phyloP scores from a whole-genome alignment of 208 protist genomes.

The Naegleria lovaniensis region DNA sequence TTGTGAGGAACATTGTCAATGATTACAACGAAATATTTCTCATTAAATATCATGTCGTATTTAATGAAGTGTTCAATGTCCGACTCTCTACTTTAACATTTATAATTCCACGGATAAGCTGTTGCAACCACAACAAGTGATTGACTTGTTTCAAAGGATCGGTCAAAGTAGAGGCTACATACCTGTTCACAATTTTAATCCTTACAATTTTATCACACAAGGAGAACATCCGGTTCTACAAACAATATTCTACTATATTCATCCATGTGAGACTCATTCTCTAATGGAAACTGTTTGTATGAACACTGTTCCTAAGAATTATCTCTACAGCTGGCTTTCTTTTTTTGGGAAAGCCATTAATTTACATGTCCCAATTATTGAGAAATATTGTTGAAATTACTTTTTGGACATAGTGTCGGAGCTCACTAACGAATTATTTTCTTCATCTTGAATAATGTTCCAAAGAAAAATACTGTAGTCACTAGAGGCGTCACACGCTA shows the following conservation, averaged over 20 bases:
- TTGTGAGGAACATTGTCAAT: too few species aligned
- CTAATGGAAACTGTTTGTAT: background rate
- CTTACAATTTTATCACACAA: slow-evolving; percentile 5
- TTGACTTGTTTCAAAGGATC: background rate
- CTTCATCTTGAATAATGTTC: slow-evolving; percentile 9
- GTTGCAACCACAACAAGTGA: background rate
- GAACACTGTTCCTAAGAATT: background rate
- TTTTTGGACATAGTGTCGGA: background rate
- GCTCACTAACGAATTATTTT: background rate
- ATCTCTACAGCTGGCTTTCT: background rate
- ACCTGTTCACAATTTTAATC: background rate
- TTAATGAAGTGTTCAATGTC: background rate
- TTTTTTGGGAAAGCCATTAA: background rate
- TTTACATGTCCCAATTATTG: background rate
- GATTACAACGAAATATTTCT: background rate
- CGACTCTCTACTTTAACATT: background rate
- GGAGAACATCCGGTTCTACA: background rate
- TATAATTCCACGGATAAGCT: background rate
- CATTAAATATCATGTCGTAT: background rate
- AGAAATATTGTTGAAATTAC: background rate
- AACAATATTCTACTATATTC: slow-evolving; percentile 11
- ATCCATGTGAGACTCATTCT: background rate
- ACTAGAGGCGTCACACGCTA: background rate
- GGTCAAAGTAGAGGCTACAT: background rate
- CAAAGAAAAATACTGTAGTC: slow-evolving; percentile 13